Evolutionary conservation across 371 early-diverging fungal genomes (phyloP).

Genomic region (Lichtheimia ramosa): DNA sequence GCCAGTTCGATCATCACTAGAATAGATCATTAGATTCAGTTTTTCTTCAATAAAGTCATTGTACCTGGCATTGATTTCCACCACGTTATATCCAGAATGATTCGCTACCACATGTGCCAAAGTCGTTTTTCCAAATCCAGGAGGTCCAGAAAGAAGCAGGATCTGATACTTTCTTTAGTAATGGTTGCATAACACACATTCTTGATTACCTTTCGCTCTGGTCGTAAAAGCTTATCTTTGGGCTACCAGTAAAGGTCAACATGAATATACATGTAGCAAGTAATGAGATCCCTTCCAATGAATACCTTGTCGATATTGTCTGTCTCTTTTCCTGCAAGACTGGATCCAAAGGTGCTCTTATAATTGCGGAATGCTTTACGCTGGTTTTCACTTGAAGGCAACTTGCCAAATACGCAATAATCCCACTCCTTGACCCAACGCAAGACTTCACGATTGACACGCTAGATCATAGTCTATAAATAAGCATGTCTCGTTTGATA

Average conservation of each 20-base stretch:
- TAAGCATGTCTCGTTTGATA: neutral
- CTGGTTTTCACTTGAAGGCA: slow-evolving; percentile 24
- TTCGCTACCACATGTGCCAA: slow-evolving; percentile 92
- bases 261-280: too few species aligned
- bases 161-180: slow-evolving; percentile 54
- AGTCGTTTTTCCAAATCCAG: slow-evolving; percentile 99
- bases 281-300: too few species aligned
- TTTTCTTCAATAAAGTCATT: neutral
- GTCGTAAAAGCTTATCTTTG: slow-evolving; percentile 58
- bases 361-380: slow-evolving; percentile 31
- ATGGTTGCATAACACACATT: slow-evolving; percentile 12
- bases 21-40: neutral
- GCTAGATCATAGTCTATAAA: slow-evolving; percentile 23
- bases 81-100: slow-evolving; percentile 88
- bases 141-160: slow-evolving; percentile 92
- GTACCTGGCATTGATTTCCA: slow-evolving; percentile 99
- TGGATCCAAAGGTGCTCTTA: slow-evolving; percentile 23
- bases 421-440: slow-evolving; percentile 97
- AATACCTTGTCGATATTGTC: slow-evolving; percentile 9
- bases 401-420: slow-evolving; percentile 83
- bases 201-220: slow-evolving; percentile 59
- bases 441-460: slow-evolving; percentile 83
- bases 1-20: slow-evolving; percentile 93
- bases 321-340: slow-evolving; percentile 1
- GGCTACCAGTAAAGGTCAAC: slow-evolving; percentile 8